Evolutionary conservation across 2,329 filamentous ascomycete species (phyloP), one percentile per base, ranked within the genome.

Genomic region (Phoma sp.): DNA sequence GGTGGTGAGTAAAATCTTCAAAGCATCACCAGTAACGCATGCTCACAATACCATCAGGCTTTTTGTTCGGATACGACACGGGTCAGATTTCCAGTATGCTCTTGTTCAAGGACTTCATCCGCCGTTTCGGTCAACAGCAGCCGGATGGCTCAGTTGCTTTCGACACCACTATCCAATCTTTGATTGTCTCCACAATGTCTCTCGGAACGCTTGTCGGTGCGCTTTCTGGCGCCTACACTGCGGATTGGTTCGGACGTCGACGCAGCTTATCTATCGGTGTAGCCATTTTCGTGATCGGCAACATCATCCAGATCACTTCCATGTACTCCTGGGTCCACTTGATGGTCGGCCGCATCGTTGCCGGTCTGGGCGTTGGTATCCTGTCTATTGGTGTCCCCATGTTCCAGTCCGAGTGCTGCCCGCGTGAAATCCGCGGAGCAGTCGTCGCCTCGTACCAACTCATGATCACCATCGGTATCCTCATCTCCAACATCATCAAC

Each of bases 361-460:
- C 75, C 40, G 77, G 77, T 63, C 58, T 80, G 8, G 77, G 77
- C 39, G 75, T 80, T 33, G 77, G 77, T 31, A 71, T 73, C n/a
- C 68, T 80, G 17, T 77, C 75, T 8, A 83, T 88, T 31, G 80
- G 85, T 32, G 85, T 88, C 2, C 86, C 87, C 54, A 85, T 89
- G 80, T 88, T 86, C 73, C 86, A 89, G 73, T 84, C 84, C 36
- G 87, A 89, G 68, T 85, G 81, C 47, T 81, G 84, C 1, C 87
- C 87, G 4, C 80, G 81, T 17, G 80, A 85, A 64, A 86, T 88
- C 57, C 84, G 86, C 62, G 86, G 86, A 62, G 82, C 84, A 31
- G 82, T 89, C 38, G 84, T 88, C n/a, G 73, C 76, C 13, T 76
- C 73, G 4, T 79, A 78, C 63, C 77, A 79, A 61, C 73, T 79